A percentile compares a stretch with the other conserved stretches of the same genome.
Conservation (phyloP, 2,329 filamentous ascomycete genomes). For the Cryphonectria carpinicola region DNA sequence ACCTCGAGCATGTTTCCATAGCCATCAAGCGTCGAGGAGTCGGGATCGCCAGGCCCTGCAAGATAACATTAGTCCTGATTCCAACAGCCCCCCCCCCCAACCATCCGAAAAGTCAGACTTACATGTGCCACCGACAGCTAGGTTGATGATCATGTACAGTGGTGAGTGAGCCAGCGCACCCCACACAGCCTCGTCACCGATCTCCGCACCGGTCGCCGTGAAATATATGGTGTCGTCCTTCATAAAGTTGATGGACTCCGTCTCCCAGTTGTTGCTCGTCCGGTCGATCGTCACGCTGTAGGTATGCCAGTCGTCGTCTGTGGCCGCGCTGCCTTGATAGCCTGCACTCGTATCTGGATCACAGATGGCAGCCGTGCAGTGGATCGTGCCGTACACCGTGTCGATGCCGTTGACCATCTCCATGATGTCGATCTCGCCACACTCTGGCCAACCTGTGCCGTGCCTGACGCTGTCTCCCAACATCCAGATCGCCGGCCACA, state of each 20-base stretch:
- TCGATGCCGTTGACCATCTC: slow-evolving; percentile 57
- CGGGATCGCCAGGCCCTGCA: slow-evolving; percentile 51
- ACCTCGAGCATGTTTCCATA: slow-evolving; percentile 37
- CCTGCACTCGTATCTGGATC: slow-evolving; percentile 48
- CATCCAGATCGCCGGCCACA: slow-evolving; percentile 65
- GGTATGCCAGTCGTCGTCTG: slow-evolving; percentile 49
- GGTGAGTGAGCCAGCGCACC: slow-evolving; percentile 53
- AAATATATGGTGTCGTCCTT: slow-evolving; percentile 50
- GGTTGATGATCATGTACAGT: slow-evolving; percentile 57
- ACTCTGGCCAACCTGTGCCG: slow-evolving; percentile 54
- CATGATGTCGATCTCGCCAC: slow-evolving; percentile 62
- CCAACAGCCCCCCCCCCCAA: slow-evolving; percentile 1
- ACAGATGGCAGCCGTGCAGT: slow-evolving; percentile 48
- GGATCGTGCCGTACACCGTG: slow-evolving; percentile 53
- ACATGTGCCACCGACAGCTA: slow-evolving; percentile 60
- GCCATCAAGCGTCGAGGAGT: slow-evolving; percentile 35
- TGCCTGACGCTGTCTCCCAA: slow-evolving; percentile 54
- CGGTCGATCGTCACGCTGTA: slow-evolving; percentile 57
- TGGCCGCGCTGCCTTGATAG: slow-evolving; percentile 26
- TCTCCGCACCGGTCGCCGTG: slow-evolving; percentile 47
- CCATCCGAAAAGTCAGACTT: slow-evolving; percentile 36
- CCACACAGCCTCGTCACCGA: slow-evolving; percentile 54
- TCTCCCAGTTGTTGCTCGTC: slow-evolving; percentile 47
- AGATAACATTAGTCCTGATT: slow-evolving; percentile 19
- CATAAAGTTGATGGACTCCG: slow-evolving; percentile 57